Conservation (phyloP, 192 early-diverging fungal genomes). For the Cetraspora pellucida region DNA sequence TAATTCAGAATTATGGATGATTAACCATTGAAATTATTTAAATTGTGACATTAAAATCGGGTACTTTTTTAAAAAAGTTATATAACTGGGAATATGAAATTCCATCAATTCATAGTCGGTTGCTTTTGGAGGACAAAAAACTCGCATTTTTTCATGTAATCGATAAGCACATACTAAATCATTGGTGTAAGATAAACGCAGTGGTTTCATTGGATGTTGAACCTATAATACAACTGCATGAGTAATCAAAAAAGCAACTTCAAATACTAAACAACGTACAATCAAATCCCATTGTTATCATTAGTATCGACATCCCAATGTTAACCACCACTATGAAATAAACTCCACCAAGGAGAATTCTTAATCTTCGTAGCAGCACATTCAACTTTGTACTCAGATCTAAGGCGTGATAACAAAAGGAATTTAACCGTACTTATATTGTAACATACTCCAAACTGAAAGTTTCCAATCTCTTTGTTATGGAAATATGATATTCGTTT, state of each 20-base stretch:
- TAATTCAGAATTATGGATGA: neutral
- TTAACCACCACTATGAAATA: too few species aligned
- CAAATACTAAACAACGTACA: neutral
- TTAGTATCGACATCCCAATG: too few species aligned
- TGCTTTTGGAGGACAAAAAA: slow-evolving; percentile 81
- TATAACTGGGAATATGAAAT: slow-evolving; percentile 96
- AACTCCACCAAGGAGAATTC: too few species aligned
- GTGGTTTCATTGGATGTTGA: slow-evolving; percentile 88
- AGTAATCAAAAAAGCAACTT: neutral
- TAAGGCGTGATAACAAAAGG: slow-evolving; percentile 72
- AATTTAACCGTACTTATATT: slow-evolving; percentile 74
- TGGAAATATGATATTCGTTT: slow-evolving; percentile 74
- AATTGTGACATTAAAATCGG: neutral
- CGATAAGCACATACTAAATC: slow-evolving; percentile 93
- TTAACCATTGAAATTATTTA: neutral
- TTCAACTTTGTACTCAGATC: neutral
- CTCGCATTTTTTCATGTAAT: slow-evolving; percentile 86
- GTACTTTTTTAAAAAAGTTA: slow-evolving; percentile 89
- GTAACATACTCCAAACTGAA: slow-evolving; percentile 69
- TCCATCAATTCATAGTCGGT: slow-evolving; percentile 89
- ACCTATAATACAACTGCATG: slow-evolving; percentile 39
- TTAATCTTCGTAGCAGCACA: neutral
- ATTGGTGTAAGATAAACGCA: slow-evolving; percentile 91
- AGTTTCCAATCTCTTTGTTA: slow-evolving; percentile 77
- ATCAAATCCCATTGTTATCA: neutral